Evolutionary conservation across 176 grass and related monocot genomes (phyloP), one percentile per base, ranked within the genome.

Genomic region (Panicum miliaceum): DNA sequence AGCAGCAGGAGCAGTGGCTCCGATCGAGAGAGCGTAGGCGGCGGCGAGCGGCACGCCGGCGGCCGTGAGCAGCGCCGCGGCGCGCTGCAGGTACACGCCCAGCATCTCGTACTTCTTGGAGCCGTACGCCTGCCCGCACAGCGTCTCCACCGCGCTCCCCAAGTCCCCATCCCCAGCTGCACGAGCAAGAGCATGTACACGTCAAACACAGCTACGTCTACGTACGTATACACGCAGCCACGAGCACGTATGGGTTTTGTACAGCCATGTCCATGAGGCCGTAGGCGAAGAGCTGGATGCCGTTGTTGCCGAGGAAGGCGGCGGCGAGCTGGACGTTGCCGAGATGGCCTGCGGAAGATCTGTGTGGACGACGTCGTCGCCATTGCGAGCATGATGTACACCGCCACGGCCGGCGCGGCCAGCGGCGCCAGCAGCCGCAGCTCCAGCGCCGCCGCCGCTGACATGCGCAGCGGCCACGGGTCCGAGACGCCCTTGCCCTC

Each of bases 111-210:
- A 84, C 73, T 87, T 94, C 47, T 89, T 76, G 2, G 90, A 92
- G 53, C 94, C 94, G 62, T 90, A 94, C 32, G 94, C 92, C 69
- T 97, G 92, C 19, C 94, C 94, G 60, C 94, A 97, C 42, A 97
- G 92, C 72, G 94, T 97, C 92, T 97, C 92, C 68, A 97, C 90
- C 43, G 94, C 94, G 73, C 94, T 94, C 22, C 94, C 94, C 94
- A 97, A 69, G 92, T 94, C 22, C 94, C 94, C 94, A 97, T 97
- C n/a, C 94, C 94, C 7, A 97, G 80, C 94, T 97, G 73, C 32
- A 16, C 25, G 15, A 16, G 52, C 6, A 54, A 5, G 14, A 11
- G 0, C 14, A 7, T 53, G 16, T 53, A 15, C 18, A 53, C 19
- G n/a, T 34, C 40, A 63, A 2, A n/a, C 13, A 27, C 52, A 4